Base-by-base conservation (phyloP, 2,329 filamentous ascomycete genomes). In the Stachybotrys chartarum region DNA sequence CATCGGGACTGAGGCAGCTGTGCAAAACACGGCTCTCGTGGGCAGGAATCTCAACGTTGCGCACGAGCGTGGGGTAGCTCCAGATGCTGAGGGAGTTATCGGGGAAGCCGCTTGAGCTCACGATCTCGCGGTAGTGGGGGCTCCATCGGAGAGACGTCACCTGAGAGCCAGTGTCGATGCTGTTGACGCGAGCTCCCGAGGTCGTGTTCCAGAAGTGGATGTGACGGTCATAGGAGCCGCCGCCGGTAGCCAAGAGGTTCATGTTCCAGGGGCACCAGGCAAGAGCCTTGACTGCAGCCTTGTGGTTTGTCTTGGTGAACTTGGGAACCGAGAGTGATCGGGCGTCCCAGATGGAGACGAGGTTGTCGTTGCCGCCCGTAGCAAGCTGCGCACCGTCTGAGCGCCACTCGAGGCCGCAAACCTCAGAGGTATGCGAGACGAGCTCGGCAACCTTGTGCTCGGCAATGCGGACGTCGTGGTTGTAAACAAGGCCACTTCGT, bases 191-290 rank as follows among this genome's bases (percentile, higher is more conserved):
- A 54, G 94, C 93, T 58, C 94, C 94, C 5, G 93, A 96, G 24
- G 94, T 97, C 50, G 92, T 95, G 82, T 99, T 99, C 94, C 94
- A 99, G 84, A 99, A 99, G 80, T 99, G 94, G 73, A 99, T 99
- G 76, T 97, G 90, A 64, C 91, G 89, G 72, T 99, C 94, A 73
- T 97, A 95, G 48, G 91, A 95, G 63, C 94, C 94, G 68, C 94
- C 94, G 56, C 94, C 94, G 48, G 94, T 97, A 56, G 94, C 94
- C 51, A 99, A 87, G 52, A 97, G 85, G 80, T 97, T 97, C 74
- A 90, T 86, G 78, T 96, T 94, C 94, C 94, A 99, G 48, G 94
- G 94, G 81, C 94, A 99, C 94, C 94, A 99, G 60, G 91, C 89
- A 50, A 99, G 84, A 57, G 94, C 94, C 84, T 99, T 99, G 76